A percentile compares a stretch with the other conserved stretches of the same genome.
Evolutionary conservation across 768 basidiomycete species (phyloP).

Genomic region (Lentinula sp.): DNA sequence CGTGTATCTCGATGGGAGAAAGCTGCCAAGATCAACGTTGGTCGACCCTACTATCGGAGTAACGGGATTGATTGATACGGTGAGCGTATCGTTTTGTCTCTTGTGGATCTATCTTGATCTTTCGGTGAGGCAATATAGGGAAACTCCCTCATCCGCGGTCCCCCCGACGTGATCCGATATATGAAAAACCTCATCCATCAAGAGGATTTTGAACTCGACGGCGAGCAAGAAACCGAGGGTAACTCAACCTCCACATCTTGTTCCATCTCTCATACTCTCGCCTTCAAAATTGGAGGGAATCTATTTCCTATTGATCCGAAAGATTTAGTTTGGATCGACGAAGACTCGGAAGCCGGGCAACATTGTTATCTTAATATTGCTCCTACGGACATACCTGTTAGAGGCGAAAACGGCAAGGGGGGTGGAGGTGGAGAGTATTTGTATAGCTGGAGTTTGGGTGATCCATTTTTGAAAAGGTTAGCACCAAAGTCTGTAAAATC

Average conservation of each 20-base stretch:
- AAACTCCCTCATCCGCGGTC: slow-evolving; percentile 73
- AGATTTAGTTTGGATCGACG: slow-evolving; percentile 42
- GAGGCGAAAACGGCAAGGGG: neutral
- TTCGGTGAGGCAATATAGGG: slow-evolving; percentile 35
- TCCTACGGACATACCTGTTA: slow-evolving; percentile 55
- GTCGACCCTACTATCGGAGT: slow-evolving; percentile 42
- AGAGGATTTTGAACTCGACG: neutral
- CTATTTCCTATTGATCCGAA: slow-evolving; percentile 72
- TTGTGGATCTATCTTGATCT: neutral
- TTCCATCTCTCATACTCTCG: slow-evolving; percentile 51
- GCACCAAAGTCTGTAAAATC: too few relatives aligned
- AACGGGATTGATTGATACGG: slow-evolving; percentile 70
- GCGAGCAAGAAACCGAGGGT: neutral
- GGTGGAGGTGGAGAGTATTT: slow-evolving; percentile 44
- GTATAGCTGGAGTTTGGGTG: slow-evolving; percentile 75
- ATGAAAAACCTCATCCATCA: slow-evolving; percentile 23
- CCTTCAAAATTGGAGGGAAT: slow-evolving; percentile 63
- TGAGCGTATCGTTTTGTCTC: slow-evolving; percentile 21
- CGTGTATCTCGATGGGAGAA: slow-evolving; percentile 62
- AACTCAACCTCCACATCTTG: slow-evolving; percentile 24
- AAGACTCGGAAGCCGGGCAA: slow-evolving; percentile 24
- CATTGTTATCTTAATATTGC: slow-evolving; percentile 51
- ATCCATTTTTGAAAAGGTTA: slow-evolving; percentile 71
- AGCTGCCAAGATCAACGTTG: slow-evolving; percentile 50
- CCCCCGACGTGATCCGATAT: slow-evolving; percentile 47